phyloP scores from a whole-genome alignment of 1,284 basidiomycete species.

The Coniferiporia weirii region DNA sequence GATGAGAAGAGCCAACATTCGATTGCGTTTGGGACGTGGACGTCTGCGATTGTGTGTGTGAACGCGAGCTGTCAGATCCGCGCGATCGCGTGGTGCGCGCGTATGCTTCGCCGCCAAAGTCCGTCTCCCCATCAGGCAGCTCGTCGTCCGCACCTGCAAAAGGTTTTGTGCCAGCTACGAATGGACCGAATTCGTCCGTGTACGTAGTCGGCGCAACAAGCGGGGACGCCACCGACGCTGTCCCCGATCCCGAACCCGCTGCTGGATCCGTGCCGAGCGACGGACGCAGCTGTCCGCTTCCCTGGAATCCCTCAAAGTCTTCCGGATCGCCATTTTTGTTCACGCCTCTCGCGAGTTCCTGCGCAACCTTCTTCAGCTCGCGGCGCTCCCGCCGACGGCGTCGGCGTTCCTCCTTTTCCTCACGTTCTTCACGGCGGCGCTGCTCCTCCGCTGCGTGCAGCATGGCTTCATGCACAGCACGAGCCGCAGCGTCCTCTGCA shows the following conservation, averaged over 20 bases:
- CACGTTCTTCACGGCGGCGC: constrained; percentile 30
- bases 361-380: constrained; percentile 37
- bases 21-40: constrained; percentile 46
- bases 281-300: constrained; percentile 25
- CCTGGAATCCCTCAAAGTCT: constrained; percentile 56
- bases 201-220: constrained; percentile 15
- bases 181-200: constrained; percentile 36
- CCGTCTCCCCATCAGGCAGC: constrained; percentile 45
- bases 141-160: constrained; percentile 28
- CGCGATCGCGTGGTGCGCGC: constrained; percentile 33
- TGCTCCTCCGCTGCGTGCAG: constrained; percentile 10
- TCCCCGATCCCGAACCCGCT: no score
- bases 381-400: constrained; percentile 40
- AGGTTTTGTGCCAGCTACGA: constrained; percentile 25
- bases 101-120: constrained; percentile 56
- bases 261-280: constrained; percentile 14
- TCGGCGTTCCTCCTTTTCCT: constrained; percentile 42
- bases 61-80: constrained; percentile 33
- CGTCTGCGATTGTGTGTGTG: constrained; percentile 50
- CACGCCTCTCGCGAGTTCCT: constrained; percentile 37
- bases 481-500: constrained; percentile 29
- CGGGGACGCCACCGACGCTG: constrained; percentile 18
- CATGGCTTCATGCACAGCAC: constrained; percentile 25
- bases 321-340: constrained; percentile 23
- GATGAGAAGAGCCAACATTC: constrained; percentile 25